Conservation (phyloP, 129 eudicot species). For the Flaveria bidentis region DNA sequence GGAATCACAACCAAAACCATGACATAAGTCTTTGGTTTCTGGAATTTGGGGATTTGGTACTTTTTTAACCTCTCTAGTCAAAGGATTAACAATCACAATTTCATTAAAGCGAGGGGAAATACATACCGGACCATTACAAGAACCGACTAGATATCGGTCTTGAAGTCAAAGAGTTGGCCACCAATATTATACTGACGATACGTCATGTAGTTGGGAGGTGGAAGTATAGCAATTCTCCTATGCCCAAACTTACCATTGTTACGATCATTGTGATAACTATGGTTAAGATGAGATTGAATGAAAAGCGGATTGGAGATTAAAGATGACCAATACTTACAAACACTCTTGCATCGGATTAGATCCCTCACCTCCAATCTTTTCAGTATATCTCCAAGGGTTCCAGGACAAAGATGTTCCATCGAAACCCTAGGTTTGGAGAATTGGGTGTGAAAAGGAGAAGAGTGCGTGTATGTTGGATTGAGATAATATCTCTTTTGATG, state of each 20-base stretch:
- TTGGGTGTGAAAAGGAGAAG: background rate
- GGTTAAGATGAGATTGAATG: slow-evolving; percentile 14
- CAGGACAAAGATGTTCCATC: slow-evolving; percentile 9
- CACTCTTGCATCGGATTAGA: slow-evolving; percentile 32
- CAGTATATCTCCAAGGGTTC: slow-evolving; percentile 13
- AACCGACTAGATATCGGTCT: slow-evolving; percentile 17
- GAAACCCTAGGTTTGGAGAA: slow-evolving; percentile 22
- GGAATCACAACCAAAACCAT: slow-evolving; percentile 34
- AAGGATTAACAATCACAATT: slow-evolving; percentile 22
- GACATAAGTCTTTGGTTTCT: background rate
- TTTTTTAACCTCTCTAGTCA: slow-evolving; percentile 25
- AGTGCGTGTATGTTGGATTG: background rate
- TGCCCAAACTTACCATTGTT: background rate
- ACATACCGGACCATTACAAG: slow-evolving; percentile 29
- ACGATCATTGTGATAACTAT: slow-evolving; percentile 15
- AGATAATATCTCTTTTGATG: background rate
- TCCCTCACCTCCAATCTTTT: slow-evolving; percentile 26
- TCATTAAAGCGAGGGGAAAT: background rate
- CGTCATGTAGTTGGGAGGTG: background rate
- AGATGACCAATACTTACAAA: slow-evolving; percentile 19
- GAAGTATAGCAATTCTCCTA: slow-evolving; percentile 8
- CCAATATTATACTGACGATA: background rate
- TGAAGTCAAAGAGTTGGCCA: background rate
- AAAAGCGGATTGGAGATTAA: slow-evolving; percentile 18
- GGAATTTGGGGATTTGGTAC: slow-evolving; percentile 6